These are phyloP conservation scores for Tulasnella sp. DNA, from an alignment of 768 basidiomycete genomes.

Conservation along the genomic window DNA sequence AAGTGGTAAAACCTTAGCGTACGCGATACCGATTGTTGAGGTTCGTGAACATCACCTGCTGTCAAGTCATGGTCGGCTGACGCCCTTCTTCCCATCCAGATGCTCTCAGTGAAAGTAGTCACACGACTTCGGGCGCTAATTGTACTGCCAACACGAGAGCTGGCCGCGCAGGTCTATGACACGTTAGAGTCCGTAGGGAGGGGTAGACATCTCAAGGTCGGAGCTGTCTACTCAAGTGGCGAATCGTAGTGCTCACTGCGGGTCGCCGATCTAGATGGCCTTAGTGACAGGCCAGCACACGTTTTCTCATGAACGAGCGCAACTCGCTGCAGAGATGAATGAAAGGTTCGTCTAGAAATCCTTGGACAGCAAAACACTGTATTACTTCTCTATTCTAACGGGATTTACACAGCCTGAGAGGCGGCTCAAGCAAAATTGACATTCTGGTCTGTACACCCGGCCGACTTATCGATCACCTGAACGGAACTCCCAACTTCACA, in stretches of 20 bases:
- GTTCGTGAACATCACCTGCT: slow-evolving; percentile 28
- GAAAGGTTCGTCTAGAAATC: slow-evolving; percentile 32
- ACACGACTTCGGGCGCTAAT: slow-evolving; percentile 80
- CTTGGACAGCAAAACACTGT: neutral
- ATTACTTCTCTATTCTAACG: neutral
- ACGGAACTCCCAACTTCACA: slow-evolving; percentile 78
- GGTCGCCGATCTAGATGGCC: slow-evolving; percentile 37
- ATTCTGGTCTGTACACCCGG: slow-evolving; percentile 95
- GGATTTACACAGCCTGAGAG: slow-evolving; percentile 49
- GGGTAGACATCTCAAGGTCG: slow-evolving; percentile 77
- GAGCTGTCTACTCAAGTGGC: slow-evolving; percentile 12
- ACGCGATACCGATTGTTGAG: slow-evolving; percentile 86
- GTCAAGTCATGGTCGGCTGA: neutral
- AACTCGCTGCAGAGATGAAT: slow-evolving; percentile 53
- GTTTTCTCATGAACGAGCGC: slow-evolving; percentile 81
- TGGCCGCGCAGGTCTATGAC: slow-evolving; percentile 86
- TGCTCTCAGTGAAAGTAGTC: slow-evolving; percentile 58
- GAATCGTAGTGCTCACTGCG: neutral
- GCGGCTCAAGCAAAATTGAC: slow-evolving; percentile 87
- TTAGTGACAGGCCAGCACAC: slow-evolving; percentile 90
- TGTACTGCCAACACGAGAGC: slow-evolving; percentile 86
- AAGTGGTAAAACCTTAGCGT: slow-evolving; percentile 96
- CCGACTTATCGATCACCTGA: slow-evolving; percentile 85
- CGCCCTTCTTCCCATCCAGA: slow-evolving; percentile 30
- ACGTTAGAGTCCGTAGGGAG: slow-evolving; percentile 77